These are phyloP conservation scores for Fistulina hepatica DNA, from an alignment of 1,284 basidiomycete species.

Conservation along the genomic window DNA sequence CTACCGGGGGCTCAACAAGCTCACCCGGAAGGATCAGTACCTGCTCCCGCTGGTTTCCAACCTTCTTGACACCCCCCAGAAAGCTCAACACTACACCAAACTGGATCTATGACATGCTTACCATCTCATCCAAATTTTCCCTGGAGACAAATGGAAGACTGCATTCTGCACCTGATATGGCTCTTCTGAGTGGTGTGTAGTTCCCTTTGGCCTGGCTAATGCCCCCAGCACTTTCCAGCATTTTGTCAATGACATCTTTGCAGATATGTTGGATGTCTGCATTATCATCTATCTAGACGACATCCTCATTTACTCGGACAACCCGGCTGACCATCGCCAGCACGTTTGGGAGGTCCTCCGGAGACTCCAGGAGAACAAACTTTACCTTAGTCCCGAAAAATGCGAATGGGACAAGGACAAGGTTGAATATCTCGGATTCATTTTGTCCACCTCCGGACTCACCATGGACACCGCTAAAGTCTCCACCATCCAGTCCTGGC, in stretches of 20 bases:
- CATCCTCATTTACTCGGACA: slow-evolving; percentile 16
- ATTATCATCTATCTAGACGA: slow-evolving; percentile 17
- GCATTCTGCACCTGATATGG: slow-evolving; percentile 25
- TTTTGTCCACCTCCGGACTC: slow-evolving; percentile 23
- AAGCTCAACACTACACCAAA: slow-evolving; percentile 25
- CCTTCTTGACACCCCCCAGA: slow-evolving; percentile 11
- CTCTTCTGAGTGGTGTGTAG: slow-evolving; percentile 23
- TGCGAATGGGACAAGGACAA: slow-evolving; percentile 15
- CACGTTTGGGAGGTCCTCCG: slow-evolving; percentile 24
- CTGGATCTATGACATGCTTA: slow-evolving; percentile 26
- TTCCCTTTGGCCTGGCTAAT: slow-evolving; percentile 21
- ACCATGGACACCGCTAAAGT: slow-evolving; percentile 29
- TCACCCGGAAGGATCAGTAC: slow-evolving; percentile 27
- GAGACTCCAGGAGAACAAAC: slow-evolving; percentile 16
- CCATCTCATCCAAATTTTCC: slow-evolving; percentile 23
- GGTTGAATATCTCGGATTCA: slow-evolving; percentile 32
- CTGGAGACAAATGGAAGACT: slow-evolving; percentile 27
- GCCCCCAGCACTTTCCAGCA: slow-evolving; percentile 11
- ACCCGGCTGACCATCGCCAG: slow-evolving; percentile 16
- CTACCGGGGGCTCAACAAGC: slow-evolving; percentile 27
- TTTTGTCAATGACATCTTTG: slow-evolving; percentile 15
- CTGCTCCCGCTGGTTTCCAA: slow-evolving; percentile 25
- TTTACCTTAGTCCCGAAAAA: slow-evolving; percentile 21
- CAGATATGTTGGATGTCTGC: slow-evolving; percentile 12
- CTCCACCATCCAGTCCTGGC: slow-evolving; percentile 27